Evolutionary conservation across 441 rosid genomes (phyloP), one percentile per base, ranked within the genome.

Genomic region (Erysimum pusillum): DNA sequence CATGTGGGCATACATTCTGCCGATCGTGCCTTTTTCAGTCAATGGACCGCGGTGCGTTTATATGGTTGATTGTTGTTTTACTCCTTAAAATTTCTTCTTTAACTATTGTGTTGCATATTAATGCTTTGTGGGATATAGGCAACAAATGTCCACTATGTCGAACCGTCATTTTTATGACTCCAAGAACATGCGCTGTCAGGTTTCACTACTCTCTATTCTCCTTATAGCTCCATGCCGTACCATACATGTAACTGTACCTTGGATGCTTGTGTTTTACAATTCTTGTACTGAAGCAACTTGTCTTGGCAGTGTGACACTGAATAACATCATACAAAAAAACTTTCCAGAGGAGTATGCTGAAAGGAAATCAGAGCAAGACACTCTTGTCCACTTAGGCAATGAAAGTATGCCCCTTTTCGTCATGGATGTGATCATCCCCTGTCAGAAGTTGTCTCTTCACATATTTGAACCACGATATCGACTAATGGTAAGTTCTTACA

Each of bases 1-100:
- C 99, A 7, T 96, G 99, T 56, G 99, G 99, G 65, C 99, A 96
- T 87, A 88, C 97, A 52, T 96, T 93, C 83, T 96, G 99, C 83
- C 91, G 91, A 49, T 81, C 90, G 45, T 96, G 98, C 77, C 87
- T 93, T 52, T 87, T 91, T 71, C 99, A 93, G 83, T 86, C 98
- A 48, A 91, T 90, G 97, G 99, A 93, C 81, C 86, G 93, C 45
- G 91, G 98, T 91, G 53, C 81, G 91, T 78, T 51, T 80, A 76
- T 74, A 45, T 58, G 44, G 49, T 63, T 73, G 52, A 45, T 45
- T 74, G 18, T 39, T 54, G 41, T 35, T 60, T 44, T 41, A 36
- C 59, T 44, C 28, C 41, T 13, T 11, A 38, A 61, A 45, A 4
- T 39, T 18, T 60, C 38, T 65, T 69, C 45, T 31, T 22, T 71